These are phyloP conservation scores for Cladorrhinum samala DNA, from an alignment of 495 filamentous ascomycete genomes.

Conservation along the genomic window DNA sequence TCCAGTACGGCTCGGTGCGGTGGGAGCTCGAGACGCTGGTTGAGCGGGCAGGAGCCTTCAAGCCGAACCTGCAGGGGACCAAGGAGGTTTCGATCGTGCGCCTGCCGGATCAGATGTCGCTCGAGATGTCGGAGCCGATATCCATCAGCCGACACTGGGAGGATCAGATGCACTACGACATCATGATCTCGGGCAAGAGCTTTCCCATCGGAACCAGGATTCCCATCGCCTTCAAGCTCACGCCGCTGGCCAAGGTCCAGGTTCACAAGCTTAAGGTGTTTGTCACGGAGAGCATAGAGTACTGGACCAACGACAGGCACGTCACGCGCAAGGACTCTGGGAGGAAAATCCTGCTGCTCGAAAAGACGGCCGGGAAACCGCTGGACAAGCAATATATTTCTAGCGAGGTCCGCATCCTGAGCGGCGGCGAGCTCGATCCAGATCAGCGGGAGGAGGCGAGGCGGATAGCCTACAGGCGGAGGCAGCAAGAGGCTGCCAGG, in stretches of 20 bases:
- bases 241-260: constrained; percentile 91
- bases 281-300: constrained; percentile 90
- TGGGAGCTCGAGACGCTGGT: constrained; percentile 87
- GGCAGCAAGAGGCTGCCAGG: constrained; percentile 33
- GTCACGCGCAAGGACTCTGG: constrained; percentile 82
- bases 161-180: constrained; percentile 97
- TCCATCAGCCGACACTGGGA: constrained; percentile 97
- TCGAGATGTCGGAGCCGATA: constrained; percentile 93
- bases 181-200: constrained; percentile 97
- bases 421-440: constrained; percentile 65
- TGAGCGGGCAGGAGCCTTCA: constrained; percentile 87
- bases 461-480: constrained; percentile 30
- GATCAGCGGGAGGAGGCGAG: constrained; percentile 40
- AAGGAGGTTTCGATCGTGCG: constrained; percentile 85
- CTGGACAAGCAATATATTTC: constrained; percentile 70
- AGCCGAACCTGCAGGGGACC: constrained; percentile 76
- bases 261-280: constrained; percentile 95
- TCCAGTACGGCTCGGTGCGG: constrained; percentile 80
- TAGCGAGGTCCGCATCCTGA: constrained; percentile 70
- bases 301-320: constrained; percentile 80
- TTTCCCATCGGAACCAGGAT: constrained; percentile 90
- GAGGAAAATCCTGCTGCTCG: constrained; percentile 80
- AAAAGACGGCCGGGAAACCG: constrained; percentile 80
- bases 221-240: constrained; percentile 96
- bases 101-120: constrained; percentile 81